A percentile compares a stretch with the other conserved stretches of the same genome.
phyloP scores from a whole-genome alignment of 257 asterid genomes.

The Echites panduratus region DNA sequence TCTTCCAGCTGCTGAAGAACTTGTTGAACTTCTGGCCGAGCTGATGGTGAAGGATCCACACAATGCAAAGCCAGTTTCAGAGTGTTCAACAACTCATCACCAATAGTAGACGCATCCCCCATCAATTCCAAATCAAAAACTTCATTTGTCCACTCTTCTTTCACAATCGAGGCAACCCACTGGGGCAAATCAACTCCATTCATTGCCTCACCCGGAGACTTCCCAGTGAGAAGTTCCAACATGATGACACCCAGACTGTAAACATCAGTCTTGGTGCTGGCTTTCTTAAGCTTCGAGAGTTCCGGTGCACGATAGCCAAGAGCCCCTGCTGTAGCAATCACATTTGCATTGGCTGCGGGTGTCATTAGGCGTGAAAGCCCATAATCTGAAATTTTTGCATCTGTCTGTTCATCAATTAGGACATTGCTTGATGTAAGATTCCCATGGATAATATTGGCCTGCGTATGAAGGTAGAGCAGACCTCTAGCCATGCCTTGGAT shows the following conservation, averaged over 20 bases:
- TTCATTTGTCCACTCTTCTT: constrained; percentile 97
- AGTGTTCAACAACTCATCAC: constrained; percentile 78
- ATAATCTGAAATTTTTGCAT: constrained; percentile 70
- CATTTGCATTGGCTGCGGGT: constrained; percentile 79
- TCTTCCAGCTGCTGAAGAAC: constrained; percentile 79
- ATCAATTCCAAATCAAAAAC: constrained; percentile 86
- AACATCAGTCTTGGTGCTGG: constrained; percentile 78
- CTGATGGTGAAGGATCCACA: constrained; percentile 77
- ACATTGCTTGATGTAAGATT: constrained; percentile 90
- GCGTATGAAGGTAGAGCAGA: constrained; percentile 68
- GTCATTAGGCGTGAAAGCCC: constrained; percentile 90
- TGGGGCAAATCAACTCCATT: constrained; percentile 76
- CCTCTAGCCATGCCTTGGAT: constrained; percentile 82
- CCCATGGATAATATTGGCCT: constrained; percentile 69
- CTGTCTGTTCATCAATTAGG: constrained; percentile 59
- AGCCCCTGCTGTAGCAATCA: constrained; percentile 87
- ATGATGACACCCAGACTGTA: constrained; percentile 90
- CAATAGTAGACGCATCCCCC: constrained; percentile 81
- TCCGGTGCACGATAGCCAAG: constrained; percentile 94
- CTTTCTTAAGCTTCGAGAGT: constrained; percentile 85
- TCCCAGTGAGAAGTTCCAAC: constrained; percentile 84
- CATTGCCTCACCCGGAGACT: constrained; percentile 82
- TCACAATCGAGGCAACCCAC: constrained; percentile 94
- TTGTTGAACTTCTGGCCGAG: constrained; percentile 75
- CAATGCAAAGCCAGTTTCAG: constrained; percentile 87